A percentile compares a stretch with the other conserved stretches of the same genome.
Evolutionary conservation across 306 rosid species (phyloP).

Genomic region (Morella rubra): DNA sequence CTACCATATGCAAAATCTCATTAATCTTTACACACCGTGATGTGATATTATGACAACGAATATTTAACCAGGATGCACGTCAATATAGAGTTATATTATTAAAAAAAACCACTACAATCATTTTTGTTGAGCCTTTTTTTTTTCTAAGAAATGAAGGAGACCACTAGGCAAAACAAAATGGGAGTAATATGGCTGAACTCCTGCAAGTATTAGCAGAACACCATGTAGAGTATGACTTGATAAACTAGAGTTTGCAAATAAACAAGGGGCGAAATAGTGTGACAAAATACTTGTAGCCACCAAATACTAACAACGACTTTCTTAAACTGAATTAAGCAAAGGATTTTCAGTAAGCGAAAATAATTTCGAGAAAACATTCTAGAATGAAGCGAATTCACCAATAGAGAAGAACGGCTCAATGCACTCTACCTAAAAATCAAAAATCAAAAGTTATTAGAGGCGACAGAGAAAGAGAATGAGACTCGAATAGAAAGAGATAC

Average conservation of each 20-base stretch:
- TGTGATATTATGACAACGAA: not conserved
- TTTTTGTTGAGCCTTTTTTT: too few species aligned
- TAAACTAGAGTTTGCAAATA: too few species aligned
- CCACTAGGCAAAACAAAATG: not conserved
- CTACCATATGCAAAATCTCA: not conserved
- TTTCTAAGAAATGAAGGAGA: not conserved
- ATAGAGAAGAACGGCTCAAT: too few species aligned
- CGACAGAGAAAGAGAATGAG: too few species aligned
- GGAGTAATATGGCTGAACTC: not conserved
- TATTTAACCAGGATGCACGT: not conserved
- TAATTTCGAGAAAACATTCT: not conserved
- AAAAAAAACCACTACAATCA: too few species aligned
- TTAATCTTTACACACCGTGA: not conserved
- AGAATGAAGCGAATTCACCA: too few species aligned
- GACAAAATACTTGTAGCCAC: not conserved
- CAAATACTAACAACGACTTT: not conserved
- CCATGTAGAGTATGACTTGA: too few species aligned
- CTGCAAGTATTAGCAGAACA: not conserved
- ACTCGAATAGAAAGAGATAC: too few species aligned
- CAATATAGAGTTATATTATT: not conserved
- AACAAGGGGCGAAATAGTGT: not conserved
- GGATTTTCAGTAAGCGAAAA: not conserved
- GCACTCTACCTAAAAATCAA: too few species aligned
- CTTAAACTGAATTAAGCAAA: not conserved
- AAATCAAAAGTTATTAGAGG: too few species aligned